Evolutionary conservation across 1,139 yeast species (phyloP), one percentile per base, ranked within the genome.

Genomic region (Yamadazyma trypodendri): DNA sequence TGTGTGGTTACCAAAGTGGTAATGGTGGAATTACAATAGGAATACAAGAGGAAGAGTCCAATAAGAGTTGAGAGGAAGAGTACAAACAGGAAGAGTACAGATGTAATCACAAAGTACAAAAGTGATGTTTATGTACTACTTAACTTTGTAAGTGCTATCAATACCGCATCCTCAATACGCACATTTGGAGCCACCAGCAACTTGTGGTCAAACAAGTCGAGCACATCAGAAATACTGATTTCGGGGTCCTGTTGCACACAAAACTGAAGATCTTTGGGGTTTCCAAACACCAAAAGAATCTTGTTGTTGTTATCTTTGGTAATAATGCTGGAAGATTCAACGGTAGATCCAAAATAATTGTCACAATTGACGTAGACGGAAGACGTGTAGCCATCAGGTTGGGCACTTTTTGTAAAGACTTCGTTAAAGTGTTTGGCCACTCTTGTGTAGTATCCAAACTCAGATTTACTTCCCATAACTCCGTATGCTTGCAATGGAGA

Each of bases 401-500:
- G 72, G 2, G 83, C 68, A 35, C 84, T 72, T 51, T 84, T 86
- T 7, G 94, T 82, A 59, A 87, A 89, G 0, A 89, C 62, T 13
- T 79, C 68, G 33, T 79, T 76, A 51, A 88, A 81, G 9, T 65
- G 57, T 35, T 68, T 66, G 2, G 85, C 86, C 13, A 83, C 63
- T 40, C 97, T 68, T 3, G 89, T 90, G 43, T 74, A 77, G 58
- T 84, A 89, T 0, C 95, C 96, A 58, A 81, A 85, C 5, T 83
- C 68, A 6, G 78, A 68, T 43, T 72, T 73, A 27, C 76, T 73
- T 0, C 89, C 89, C 4, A 67, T 61, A 3, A 61, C 51, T 1
- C 85, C 86, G 54, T 86, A 87, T 0, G 95, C 95, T 35, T 76
- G 79, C 13, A 64, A 49, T 3, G 95, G 89, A 1, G 90, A 77